phyloP scores from a whole-genome alignment of 352 stramenopile genomes.

The Paralagenidium karlingii region DNA sequence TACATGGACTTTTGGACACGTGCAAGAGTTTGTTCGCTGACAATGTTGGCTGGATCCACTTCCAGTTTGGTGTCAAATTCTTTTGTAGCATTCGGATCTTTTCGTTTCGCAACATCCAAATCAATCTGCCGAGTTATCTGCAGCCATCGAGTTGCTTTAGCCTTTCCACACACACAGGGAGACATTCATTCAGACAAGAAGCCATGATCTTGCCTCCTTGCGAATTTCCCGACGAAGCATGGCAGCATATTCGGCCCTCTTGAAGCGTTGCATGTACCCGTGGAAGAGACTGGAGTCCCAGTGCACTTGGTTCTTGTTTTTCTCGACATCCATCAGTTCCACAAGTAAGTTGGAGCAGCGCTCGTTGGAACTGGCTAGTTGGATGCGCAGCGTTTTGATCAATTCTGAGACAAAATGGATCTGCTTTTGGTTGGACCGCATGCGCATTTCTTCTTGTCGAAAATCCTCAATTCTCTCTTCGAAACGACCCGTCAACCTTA shows the following conservation, averaged over 20 bases:
- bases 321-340: conserved; percentile 51
- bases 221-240: conserved; percentile 61
- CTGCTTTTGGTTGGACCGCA: conserved; percentile 33
- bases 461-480: conserved; percentile 56
- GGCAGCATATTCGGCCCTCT: conserved; percentile 33
- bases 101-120: conserved; percentile 16
- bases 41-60: no score
- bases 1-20: no score
- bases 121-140: conserved; percentile 56
- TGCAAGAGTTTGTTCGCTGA: no score
- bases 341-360: conserved; percentile 35
- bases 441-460: conserved; percentile 36
- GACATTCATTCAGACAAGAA: not conserved
- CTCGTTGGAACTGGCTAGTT: conserved; percentile 52
- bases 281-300: conserved; percentile 67
- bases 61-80: no score
- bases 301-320: conserved; percentile 25
- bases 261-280: conserved; percentile 51
- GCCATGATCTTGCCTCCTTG: conserved; percentile 27
- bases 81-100: no score
- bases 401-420: conserved; percentile 57
- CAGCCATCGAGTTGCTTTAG: no score
- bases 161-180: not conserved
- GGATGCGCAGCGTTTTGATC: conserved; percentile 56
- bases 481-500: conserved; percentile 7